phyloP scores from a whole-genome alignment of 176 grass and related monocot genomes.

The Thinopyrum elongatum region DNA sequence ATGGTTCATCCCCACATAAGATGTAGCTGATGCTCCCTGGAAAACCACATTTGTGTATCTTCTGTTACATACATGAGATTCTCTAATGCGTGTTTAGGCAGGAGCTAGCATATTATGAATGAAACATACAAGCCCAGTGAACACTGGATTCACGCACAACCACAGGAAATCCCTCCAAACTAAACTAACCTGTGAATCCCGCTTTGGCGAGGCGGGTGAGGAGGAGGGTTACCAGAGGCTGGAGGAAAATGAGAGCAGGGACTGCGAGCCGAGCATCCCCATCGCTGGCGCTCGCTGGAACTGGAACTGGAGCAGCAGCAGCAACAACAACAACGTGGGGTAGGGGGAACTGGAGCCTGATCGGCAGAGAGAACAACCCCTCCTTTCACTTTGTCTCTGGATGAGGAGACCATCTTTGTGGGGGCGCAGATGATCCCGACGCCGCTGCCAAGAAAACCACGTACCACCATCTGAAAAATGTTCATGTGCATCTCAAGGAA shows the following conservation, averaged over 20 bases:
- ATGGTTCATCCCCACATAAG: no score
- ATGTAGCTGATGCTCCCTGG: no score
- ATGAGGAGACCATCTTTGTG: not conserved
- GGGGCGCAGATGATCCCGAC: not conserved
- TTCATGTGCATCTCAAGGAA: not conserved
- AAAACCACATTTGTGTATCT: no score
- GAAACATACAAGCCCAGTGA: not conserved
- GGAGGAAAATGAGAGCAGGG: slow-evolving; percentile 72
- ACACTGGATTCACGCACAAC: not conserved
- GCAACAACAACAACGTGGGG: no score
- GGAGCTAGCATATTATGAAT: not conserved
- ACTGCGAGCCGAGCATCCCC: slow-evolving; percentile 48
- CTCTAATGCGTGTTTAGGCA: not conserved
- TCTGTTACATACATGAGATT: not conserved
- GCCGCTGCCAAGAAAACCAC: no score
- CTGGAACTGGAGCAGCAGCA: not conserved
- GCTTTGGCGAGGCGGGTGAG: not conserved
- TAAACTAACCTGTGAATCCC: not conserved
- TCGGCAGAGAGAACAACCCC: slow-evolving; percentile 33
- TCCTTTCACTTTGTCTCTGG: not conserved
- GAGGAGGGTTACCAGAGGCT: slow-evolving; percentile 47
- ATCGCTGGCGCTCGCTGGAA: slow-evolving; percentile 10
- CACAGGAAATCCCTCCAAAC: not conserved
- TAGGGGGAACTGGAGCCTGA: slow-evolving; percentile 18
- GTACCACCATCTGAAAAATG: no score